Evolutionary conservation across 108 stramenopile genomes (phyloP).

Genomic region (Bacterosira constricta): DNA sequence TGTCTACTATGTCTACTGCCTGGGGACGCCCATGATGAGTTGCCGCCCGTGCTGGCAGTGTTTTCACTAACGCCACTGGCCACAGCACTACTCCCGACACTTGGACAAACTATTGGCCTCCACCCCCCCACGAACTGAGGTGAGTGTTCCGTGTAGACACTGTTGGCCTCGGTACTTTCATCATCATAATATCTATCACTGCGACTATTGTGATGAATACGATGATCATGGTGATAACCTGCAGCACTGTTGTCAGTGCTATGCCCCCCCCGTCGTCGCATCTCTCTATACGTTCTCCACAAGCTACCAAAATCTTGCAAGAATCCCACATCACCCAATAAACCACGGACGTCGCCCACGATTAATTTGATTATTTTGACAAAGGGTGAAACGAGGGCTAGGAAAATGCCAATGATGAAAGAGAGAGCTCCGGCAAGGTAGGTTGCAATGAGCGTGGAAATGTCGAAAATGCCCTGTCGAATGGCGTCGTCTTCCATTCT

Average conservation of each 20-base stretch:
- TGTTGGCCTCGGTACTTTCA: background rate
- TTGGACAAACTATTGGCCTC: conserved; percentile 17
- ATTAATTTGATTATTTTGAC: conserved; percentile 21
- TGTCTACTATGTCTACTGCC: background rate
- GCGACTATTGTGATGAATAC: background rate
- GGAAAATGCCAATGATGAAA: conserved; percentile 36
- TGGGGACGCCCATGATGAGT: background rate
- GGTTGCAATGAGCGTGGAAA: conserved; percentile 23
- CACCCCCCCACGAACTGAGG: conserved; percentile 31
- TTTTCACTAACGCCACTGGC: background rate
- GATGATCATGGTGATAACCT: background rate
- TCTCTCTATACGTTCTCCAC: conserved; percentile 7
- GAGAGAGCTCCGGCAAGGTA: conserved; percentile 28
- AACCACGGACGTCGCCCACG: conserved; percentile 25
- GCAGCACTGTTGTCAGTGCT: background rate
- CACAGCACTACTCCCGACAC: background rate
- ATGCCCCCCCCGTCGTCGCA: background rate
- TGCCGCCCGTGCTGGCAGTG: background rate
- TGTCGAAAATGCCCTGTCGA: conserved; percentile 27
- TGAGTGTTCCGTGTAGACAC: background rate
- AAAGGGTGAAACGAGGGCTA: conserved; percentile 26
- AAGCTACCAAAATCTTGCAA: conserved; percentile 14
- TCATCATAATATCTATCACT: background rate
- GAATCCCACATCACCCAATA: conserved; percentile 25
- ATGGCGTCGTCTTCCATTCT: conserved; percentile 28